Evolutionary conservation across 1,284 basidiomycete genomes (phyloP).

Genomic region (Malassezia sympodialis): DNA sequence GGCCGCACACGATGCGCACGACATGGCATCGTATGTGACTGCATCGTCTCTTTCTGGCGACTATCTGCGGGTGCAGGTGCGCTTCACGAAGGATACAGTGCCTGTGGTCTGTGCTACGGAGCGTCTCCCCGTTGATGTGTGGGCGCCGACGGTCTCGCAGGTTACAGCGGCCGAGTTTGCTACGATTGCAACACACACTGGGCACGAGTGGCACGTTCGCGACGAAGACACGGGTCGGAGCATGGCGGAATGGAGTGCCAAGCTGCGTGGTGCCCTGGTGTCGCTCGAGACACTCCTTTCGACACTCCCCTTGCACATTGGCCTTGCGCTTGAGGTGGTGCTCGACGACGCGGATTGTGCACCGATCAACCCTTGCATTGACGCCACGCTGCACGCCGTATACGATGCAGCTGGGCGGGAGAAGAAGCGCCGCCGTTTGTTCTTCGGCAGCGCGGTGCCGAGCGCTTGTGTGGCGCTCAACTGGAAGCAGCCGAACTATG

Average conservation of each 20-base stretch:
- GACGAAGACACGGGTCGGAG: constrained; percentile 13
- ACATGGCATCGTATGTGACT: constrained; percentile 55
- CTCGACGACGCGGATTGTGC: constrained; percentile 29
- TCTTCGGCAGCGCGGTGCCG: constrained; percentile 39
- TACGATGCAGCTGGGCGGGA: constrained; percentile 38
- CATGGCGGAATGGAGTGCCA: constrained; percentile 30
- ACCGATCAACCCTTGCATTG: constrained; percentile 43
- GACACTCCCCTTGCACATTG: constrained; percentile 18
- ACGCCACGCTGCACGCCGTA: constrained; percentile 43
- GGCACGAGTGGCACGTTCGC: constrained; percentile 19
- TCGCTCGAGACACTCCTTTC: constrained; percentile 34
- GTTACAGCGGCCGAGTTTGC: constrained; percentile 72
- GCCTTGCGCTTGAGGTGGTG: constrained; percentile 39
- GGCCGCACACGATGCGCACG: constrained; percentile 10
- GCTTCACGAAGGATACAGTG: constrained; percentile 79
- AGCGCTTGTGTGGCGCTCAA: constrained; percentile 62
- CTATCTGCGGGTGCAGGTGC: constrained; percentile 74
- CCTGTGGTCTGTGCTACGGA: constrained; percentile 70
- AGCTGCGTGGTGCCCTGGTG: constrained; percentile 22
- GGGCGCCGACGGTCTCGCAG: constrained; percentile 72
- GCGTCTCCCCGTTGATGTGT: constrained; percentile 60
- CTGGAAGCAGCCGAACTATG: constrained; percentile 98
- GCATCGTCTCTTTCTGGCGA: constrained; percentile 77
- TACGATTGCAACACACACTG: constrained; percentile 53
- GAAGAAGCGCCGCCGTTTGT: constrained; percentile 35